These are phyloP conservation scores for Novymonas esmeraldas DNA, from an alignment of 208 protist species.

Conservation along the genomic window DNA sequence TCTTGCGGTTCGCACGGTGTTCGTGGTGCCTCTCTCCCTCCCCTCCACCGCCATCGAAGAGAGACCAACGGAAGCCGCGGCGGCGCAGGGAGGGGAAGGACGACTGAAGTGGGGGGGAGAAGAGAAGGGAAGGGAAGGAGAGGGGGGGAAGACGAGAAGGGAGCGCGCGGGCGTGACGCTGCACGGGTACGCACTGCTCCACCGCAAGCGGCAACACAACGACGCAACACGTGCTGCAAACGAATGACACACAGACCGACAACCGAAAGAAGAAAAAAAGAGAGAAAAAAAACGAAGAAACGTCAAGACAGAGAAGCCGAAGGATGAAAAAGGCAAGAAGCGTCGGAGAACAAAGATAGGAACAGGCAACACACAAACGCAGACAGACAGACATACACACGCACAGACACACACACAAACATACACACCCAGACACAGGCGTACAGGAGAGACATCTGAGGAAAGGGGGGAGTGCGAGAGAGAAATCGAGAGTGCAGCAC, in stretches of 20 bases:
- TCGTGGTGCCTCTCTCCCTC: too few species aligned
- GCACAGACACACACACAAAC: neutral
- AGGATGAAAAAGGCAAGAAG: conserved; percentile 12
- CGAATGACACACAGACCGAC: neutral
- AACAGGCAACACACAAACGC: neutral
- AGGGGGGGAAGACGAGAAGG: neutral
- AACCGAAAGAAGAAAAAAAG: neutral
- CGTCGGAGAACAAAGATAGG: neutral
- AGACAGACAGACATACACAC: neutral
- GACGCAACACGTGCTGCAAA: too few species aligned
- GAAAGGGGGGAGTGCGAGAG: too few species aligned
- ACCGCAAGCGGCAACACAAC: too few species aligned
- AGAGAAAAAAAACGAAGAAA: conserved; percentile 1
- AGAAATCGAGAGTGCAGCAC: too few species aligned
- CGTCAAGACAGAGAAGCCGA: neutral
- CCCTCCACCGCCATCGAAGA: too few species aligned
- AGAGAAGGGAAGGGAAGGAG: neutral
- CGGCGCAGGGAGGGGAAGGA: neutral
- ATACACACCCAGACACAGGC: neutral
- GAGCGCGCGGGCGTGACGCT: neutral
- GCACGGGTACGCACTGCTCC: neutral
- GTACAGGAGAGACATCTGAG: too few species aligned
- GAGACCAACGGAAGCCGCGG: too few species aligned
- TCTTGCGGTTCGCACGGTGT: too few species aligned
- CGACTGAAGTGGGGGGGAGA: neutral